phyloP scores from a whole-genome alignment of 2,329 filamentous ascomycete species.

The Balansia obtecta region DNA sequence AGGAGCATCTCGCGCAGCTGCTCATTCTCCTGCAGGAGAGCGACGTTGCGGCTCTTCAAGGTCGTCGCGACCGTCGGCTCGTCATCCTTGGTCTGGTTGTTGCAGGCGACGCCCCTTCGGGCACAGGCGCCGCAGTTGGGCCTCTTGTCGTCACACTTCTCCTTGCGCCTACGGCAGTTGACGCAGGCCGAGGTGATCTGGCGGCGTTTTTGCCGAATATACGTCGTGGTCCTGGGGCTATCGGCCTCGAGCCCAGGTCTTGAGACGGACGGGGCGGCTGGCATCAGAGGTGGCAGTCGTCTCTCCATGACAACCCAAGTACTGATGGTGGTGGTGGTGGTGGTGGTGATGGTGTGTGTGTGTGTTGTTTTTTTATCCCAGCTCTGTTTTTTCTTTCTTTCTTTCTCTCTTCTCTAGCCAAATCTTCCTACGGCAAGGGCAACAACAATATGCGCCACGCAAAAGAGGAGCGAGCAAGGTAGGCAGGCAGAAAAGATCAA shows the following conservation, averaged over 20 bases:
- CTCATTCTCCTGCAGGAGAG: slow-evolving; percentile 9
- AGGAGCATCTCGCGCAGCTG: slow-evolving; percentile 9
- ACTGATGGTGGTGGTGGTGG: too few species aligned
- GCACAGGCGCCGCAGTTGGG: slow-evolving; percentile 6
- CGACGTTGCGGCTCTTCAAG: slow-evolving; percentile 2
- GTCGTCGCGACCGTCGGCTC: not conserved
- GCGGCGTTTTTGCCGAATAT: slow-evolving; percentile 5
- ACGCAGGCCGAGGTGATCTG: slow-evolving; percentile 4
- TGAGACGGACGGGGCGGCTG: not conserved
- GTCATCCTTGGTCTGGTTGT: slow-evolving; percentile 4
- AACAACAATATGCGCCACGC: too few species aligned
- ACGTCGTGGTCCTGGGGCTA: not conserved
- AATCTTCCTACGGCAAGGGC: too few species aligned
- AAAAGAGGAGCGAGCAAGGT: too few species aligned
- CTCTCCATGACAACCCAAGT: not conserved
- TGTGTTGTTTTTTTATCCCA: too few species aligned
- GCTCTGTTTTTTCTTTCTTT: not conserved
- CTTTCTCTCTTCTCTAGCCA: too few species aligned
- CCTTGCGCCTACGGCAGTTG: slow-evolving; percentile 6
- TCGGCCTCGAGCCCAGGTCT: not conserved
- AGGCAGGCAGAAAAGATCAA: too few species aligned
- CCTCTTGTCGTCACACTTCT: slow-evolving; percentile 6
- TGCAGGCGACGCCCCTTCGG: slow-evolving; percentile 4
- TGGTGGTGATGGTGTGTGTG: too few species aligned
- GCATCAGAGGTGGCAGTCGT: slow-evolving; percentile 2